These are phyloP conservation scores for Stellera chamaejasme DNA, from an alignment of 345 rosid genomes.

Conservation along the genomic window DNA sequence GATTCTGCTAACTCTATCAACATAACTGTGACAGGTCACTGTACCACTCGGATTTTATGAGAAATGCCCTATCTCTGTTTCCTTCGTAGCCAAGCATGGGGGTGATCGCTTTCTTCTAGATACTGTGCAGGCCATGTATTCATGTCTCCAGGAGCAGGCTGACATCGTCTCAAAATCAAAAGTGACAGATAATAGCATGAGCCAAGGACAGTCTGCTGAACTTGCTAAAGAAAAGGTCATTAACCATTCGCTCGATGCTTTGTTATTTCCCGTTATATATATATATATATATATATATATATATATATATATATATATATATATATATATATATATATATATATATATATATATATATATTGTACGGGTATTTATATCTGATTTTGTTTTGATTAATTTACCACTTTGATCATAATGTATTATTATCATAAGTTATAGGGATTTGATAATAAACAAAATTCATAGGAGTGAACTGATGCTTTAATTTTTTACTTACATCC, in stretches of 20 bases:
- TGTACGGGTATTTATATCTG: no score
- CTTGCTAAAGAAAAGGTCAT: conserved; percentile 86
- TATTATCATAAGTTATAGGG: no score
- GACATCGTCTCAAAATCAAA: conserved; percentile 42
- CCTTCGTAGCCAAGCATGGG: conserved; percentile 74
- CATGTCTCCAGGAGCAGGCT: conserved; percentile 62
- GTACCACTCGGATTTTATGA: conserved; percentile 65
- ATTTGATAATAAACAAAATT: no score
- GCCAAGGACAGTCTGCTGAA: conserved; percentile 58
- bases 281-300: no score
- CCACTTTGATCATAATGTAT: no score
- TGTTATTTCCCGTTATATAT: conserved; percentile 2
- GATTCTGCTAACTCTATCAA: neutral
- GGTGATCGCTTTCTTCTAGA: conserved; percentile 88
- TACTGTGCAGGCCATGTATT: conserved; percentile 56
- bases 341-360: no score
- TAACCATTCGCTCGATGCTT: conserved; percentile 3
- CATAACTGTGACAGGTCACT: conserved; percentile 46
- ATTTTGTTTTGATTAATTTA: neutral
- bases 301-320: no score
- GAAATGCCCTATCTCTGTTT: conserved; percentile 71
- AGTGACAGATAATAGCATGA: conserved; percentile 25
- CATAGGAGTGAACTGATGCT: no score
- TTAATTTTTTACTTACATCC: no score
- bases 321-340: no score